Evolutionary conservation across 2,329 filamentous ascomycete species (phyloP), one percentile per base, ranked within the genome.

Genomic region (Aspergillus thermomutatus): DNA sequence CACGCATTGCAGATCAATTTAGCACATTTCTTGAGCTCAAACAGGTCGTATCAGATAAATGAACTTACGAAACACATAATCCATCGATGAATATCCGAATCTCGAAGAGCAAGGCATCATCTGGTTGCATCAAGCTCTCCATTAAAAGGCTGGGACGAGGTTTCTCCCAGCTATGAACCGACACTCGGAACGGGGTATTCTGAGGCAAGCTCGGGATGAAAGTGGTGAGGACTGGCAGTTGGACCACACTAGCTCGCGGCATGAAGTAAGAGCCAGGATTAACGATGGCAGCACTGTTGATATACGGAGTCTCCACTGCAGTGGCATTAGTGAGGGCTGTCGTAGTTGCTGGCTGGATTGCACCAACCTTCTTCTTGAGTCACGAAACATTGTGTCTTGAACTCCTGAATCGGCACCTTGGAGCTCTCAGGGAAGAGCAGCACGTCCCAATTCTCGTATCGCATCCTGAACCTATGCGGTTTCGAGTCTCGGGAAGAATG

Each of bases 391-490:
- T 84, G 81, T 7, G 90, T 90, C 68, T 86, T 87, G 80, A 94
- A 96, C 74, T 95, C 91, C 72, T 90, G 89, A 54, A 92, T 74
- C 1, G 91, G 91, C 11, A 88, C 76, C 65, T 85, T 87, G 64
- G 81, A 86, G 59, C 83, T 81, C 73, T 78, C 77, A 0, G 90
- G 87, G 70, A 95, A 95, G 59, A 95, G 79, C 46, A 95, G 83
- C 54, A 94, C 83, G 67, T 96, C 91, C 91, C 91, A 95, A 67
- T 91, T 86, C 65, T 91, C 84, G 80, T 89, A 95, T 57, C 91
- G 87, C 91, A 96, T 95, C 60, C 65, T 80, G 73, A 53, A 31
- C 26, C 41, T 53, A 14, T 31, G 28, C 27, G 47, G 19, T 57
- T 49, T 47, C 49, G 50, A 58, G 52, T 73, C 49, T 70, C 52